A percentile compares a stretch with the other conserved stretches of the same genome.
Evolutionary conservation across 495 filamentous ascomycete genomes (phyloP).

Genomic region (Jackrogersella multiformis): DNA sequence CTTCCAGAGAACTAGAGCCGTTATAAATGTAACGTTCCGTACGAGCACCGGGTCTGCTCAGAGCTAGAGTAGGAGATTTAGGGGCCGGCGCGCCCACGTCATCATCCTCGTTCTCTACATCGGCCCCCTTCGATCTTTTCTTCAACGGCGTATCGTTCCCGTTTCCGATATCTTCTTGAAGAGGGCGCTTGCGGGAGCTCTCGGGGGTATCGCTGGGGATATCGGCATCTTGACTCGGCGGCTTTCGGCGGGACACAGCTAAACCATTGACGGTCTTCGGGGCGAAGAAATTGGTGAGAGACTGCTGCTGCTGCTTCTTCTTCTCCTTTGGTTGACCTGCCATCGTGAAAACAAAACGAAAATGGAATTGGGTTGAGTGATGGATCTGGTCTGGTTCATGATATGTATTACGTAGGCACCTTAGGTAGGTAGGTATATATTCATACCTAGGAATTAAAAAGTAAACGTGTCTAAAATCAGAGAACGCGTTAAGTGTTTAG

Average conservation of each 20-base stretch:
- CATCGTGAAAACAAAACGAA: slow-evolving; percentile 45
- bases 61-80: slow-evolving; percentile 21
- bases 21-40: slow-evolving; percentile 60
- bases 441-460: too few species aligned
- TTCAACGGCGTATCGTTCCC: slow-evolving; percentile 48
- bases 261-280: slow-evolving; percentile 61
- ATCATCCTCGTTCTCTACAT: slow-evolving; percentile 42
- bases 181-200: slow-evolving; percentile 54
- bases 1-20: slow-evolving; percentile 40
- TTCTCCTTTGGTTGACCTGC: slow-evolving; percentile 55
- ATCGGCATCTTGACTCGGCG: slow-evolving; percentile 18
- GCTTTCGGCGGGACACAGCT: slow-evolving; percentile 18
- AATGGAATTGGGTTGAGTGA: too few species aligned
- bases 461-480: slow-evolving; percentile 27
- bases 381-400: too few species aligned
- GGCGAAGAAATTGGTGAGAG: slow-evolving; percentile 88
- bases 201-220: slow-evolving; percentile 19
- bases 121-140: slow-evolving; percentile 54
- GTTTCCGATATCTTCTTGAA: slow-evolving; percentile 54
- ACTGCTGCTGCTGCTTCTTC: slow-evolving; percentile 83
- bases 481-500: slow-evolving; percentile 38
- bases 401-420: too few species aligned
- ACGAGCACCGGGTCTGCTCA: slow-evolving; percentile 39
- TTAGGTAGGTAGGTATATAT: too few species aligned
- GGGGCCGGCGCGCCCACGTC: slow-evolving; percentile 23